Conservation (phyloP, 768 basidiomycete genomes). For the Nevesoporus exiguus region DNA sequence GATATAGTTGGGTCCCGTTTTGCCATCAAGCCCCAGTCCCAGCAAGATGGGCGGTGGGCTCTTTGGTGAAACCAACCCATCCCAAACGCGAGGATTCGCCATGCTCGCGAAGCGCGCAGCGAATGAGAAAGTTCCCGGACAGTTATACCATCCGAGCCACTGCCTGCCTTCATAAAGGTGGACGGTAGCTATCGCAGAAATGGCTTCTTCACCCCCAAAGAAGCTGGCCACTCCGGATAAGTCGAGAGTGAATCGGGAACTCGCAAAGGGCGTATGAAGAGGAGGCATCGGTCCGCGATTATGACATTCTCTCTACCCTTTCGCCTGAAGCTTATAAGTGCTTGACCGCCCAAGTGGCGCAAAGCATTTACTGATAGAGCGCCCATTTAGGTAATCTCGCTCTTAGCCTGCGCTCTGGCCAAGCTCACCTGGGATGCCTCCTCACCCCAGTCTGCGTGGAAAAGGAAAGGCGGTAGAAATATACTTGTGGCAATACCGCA, state of each 20-base stretch:
- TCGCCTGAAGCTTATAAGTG: neutral
- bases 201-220: slow-evolving; percentile 35
- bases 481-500: no score
- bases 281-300: slow-evolving; percentile 15
- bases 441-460: neutral
- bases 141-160: slow-evolving; percentile 39
- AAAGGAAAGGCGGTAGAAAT: neutral
- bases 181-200: slow-evolving; percentile 34
- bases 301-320: neutral
- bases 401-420: neutral
- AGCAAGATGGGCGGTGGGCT: slow-evolving; percentile 18
- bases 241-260: slow-evolving; percentile 21
- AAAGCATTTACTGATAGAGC: no score
- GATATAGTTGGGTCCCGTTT: slow-evolving; percentile 27
- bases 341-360: neutral
- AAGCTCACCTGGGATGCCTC: no score
- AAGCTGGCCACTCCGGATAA: slow-evolving; percentile 33
- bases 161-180: slow-evolving; percentile 32
- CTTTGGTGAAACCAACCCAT: slow-evolving; percentile 21
- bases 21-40: slow-evolving; percentile 30
- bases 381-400: slow-evolving; percentile 3
- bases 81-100: slow-evolving; percentile 25
- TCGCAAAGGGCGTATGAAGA: slow-evolving; percentile 10
- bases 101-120: slow-evolving; percentile 32
- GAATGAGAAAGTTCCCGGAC: slow-evolving; percentile 31